Evolutionary conservation across 164 flowering plant species (phyloP), one percentile per base, ranked within the genome.

Genomic region (Vitis rupestris): DNA sequence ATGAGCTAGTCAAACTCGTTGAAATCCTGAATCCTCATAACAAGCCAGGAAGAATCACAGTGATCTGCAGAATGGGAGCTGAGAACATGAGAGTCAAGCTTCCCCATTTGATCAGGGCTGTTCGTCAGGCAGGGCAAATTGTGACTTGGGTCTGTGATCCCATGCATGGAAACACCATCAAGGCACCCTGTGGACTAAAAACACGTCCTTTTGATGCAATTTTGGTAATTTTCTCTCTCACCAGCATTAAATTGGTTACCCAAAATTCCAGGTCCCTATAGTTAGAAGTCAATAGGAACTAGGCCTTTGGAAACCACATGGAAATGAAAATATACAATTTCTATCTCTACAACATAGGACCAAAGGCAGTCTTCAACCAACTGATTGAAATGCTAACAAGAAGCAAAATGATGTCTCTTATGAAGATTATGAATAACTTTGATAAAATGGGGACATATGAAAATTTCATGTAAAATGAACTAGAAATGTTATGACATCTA

Each of bases 171-270:
- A 83, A 83, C 84, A 81, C 87, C 63, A 83, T 83, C 13, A 81
- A 77, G 73, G 92, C 89, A 54, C 88, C 88, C 8, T 84, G 86
- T 66, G 88, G 92, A 50, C 84, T 83, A 75, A 88, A 85, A 77
- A 88, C 92, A 8, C 90, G 87, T 19, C 61, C 92, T 29, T 86
- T 87, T 29, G 87, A 87, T 74, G 74, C 90, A 9, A 86, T 87
- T 66, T 73, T 82, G 80, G 90, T 85, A 82, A 56, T 53, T 31
- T 56, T 52, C 59, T 71, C 9, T 59, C 5, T 48, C 27, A 1
- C 27, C 27, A 23, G 27, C 27, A 23, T 23, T 23, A 23, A 23
- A 23, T 23, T 23, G 27, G 27, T 23, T 23, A 23, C 27, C 27
- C 2, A 23, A 37, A 37, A 37, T 37, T 37, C 44, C 7, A 2